A percentile compares a stretch with the other conserved stretches of the same genome.
Conservation (phyloP, 2,329 filamentous ascomycete genomes). For the Colletotrichum gigasporum region DNA sequence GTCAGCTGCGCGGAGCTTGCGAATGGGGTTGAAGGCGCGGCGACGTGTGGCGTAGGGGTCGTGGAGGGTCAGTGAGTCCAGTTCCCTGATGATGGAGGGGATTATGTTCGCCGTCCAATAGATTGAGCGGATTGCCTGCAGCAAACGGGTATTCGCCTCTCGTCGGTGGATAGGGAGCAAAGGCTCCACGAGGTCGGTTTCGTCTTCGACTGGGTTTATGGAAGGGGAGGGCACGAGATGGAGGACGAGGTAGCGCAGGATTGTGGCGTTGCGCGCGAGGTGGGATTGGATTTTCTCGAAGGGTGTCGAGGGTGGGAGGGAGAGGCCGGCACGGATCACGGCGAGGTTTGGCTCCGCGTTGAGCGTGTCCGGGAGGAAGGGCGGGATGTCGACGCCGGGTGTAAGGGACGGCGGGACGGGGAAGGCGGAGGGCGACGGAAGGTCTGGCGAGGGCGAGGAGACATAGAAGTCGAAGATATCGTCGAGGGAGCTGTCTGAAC, state of each 20-base stretch:
- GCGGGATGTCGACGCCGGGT: neutral
- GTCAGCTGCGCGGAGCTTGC: slow-evolving; percentile 11
- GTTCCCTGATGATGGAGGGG: neutral
- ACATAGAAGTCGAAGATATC: neutral
- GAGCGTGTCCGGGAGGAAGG: slow-evolving; percentile 4
- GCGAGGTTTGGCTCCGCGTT: neutral
- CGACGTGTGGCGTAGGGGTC: slow-evolving; percentile 17
- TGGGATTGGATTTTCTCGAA: slow-evolving; percentile 22
- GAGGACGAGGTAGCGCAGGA: slow-evolving; percentile 35
- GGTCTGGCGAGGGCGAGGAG: neutral
- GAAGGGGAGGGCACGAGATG: slow-evolving; percentile 11
- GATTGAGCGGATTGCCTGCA: slow-evolving; percentile 21
- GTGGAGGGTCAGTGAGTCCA: neutral
- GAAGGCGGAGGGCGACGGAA: neutral
- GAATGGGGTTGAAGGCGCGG: neutral
- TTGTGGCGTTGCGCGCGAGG: slow-evolving; percentile 33
- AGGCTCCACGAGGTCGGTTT: slow-evolving; percentile 10
- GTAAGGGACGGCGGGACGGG: neutral
- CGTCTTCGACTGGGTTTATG: neutral
- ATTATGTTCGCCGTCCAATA: slow-evolving; percentile 11
- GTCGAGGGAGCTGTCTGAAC: neutral
- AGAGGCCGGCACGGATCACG: slow-evolving; percentile 30
- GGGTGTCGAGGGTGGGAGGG: slow-evolving; percentile 12
- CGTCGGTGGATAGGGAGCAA: neutral
- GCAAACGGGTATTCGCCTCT: slow-evolving; percentile 3